phyloP scores from a whole-genome alignment of 2,329 filamentous ascomycete genomes.

The Didymella glomerata region DNA sequence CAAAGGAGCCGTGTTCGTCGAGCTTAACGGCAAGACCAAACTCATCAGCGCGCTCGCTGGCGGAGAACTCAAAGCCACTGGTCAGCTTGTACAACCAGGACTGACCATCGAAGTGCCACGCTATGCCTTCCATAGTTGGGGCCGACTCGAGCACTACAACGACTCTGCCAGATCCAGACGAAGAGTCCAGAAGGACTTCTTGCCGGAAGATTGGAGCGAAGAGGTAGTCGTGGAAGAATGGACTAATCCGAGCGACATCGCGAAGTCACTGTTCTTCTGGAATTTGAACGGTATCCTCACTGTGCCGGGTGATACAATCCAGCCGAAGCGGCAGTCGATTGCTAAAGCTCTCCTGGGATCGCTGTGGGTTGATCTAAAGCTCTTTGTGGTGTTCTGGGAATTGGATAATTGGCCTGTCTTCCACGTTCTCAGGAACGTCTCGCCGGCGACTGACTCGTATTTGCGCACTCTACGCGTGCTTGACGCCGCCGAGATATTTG shows the following conservation, averaged over 20 bases:
- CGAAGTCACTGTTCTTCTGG: conserved; percentile 61
- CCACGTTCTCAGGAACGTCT: conserved; percentile 3
- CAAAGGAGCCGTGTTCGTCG: conserved; percentile 48
- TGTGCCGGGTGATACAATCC: background rate
- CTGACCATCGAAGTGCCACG: conserved; percentile 49
- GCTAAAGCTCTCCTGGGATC: conserved; percentile 15
- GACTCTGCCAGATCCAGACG: background rate
- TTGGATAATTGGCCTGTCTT: conserved; percentile 48
- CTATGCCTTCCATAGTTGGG: conserved; percentile 58
- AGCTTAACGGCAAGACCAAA: conserved; percentile 18
- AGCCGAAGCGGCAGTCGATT: background rate
- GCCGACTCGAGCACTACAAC: conserved; percentile 44
- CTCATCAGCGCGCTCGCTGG: conserved; percentile 24
- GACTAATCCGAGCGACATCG: conserved; percentile 57
- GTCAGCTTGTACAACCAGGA: conserved; percentile 5
- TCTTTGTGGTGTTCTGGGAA: conserved; percentile 41
- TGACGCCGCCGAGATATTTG: conserved; percentile 6
- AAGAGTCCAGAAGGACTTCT: background rate
- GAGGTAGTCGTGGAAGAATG: conserved; percentile 58
- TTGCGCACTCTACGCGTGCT: background rate
- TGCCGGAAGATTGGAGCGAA: conserved; percentile 27
- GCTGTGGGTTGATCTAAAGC: conserved; percentile 33
- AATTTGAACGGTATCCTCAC: conserved; percentile 56
- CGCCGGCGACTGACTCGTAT: background rate
- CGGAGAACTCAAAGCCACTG: conserved; percentile 15